phyloP scores from a whole-genome alignment of 352 stramenopile species.

The Globisporangium polare region DNA sequence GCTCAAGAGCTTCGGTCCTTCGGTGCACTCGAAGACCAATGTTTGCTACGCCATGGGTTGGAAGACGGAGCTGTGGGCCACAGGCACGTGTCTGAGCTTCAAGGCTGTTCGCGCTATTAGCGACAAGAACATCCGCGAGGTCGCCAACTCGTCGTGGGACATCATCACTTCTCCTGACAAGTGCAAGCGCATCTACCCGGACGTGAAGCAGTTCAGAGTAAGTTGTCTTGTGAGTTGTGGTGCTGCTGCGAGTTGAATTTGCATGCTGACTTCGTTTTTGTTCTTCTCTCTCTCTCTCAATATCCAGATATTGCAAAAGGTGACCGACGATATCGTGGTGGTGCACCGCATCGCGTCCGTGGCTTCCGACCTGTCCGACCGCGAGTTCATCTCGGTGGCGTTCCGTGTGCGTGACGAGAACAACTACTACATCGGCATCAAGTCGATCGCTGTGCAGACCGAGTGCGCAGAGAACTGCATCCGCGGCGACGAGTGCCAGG shows the following conservation, averaged over 20 bases:
- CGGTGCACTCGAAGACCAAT: constrained; percentile 81
- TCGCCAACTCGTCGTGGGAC: constrained; percentile 71
- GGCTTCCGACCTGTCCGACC: constrained; percentile 66
- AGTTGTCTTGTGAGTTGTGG: constrained; percentile 11
- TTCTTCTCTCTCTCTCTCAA: background rate
- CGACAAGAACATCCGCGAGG: constrained; percentile 69
- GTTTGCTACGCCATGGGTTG: constrained; percentile 84
- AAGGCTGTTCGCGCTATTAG: constrained; percentile 55
- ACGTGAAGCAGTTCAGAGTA: constrained; percentile 80
- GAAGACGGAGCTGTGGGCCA: constrained; percentile 81
- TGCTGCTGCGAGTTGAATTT: background rate
- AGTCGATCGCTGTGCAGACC: constrained; percentile 69
- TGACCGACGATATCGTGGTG: constrained; percentile 82
- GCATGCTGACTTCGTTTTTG: background rate
- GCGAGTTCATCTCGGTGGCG: constrained; percentile 75
- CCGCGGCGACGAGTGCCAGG: constrained; percentile 75
- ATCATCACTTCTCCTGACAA: constrained; percentile 84
- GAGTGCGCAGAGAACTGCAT: constrained; percentile 75
- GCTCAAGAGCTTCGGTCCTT: constrained; percentile 67
- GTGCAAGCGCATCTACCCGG: constrained; percentile 79
- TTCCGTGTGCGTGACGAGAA: constrained; percentile 72
- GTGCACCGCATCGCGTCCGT: constrained; percentile 74
- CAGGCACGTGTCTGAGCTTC: constrained; percentile 73
- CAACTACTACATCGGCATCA: constrained; percentile 76
- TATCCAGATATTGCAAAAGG: constrained; percentile 65